Evolutionary conservation across 2,329 filamentous ascomycete genomes (phyloP).

Genomic region (Diaporthe citrichinensis): DNA sequence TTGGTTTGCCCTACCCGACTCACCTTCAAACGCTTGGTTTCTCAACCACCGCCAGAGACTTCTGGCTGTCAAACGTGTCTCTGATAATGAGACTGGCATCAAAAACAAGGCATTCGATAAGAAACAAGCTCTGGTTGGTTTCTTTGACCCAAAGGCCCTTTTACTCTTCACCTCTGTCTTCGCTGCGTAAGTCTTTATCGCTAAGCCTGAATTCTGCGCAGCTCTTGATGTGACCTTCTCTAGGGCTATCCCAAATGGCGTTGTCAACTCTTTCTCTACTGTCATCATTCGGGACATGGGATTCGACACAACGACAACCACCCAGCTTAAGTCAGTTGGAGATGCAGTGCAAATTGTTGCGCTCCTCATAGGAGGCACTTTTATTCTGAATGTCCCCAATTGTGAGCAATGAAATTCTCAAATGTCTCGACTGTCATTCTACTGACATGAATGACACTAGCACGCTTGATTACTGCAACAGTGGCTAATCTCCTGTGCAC

Average conservation of each 20-base stretch:
- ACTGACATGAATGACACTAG: neutral
- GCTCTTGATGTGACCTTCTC: no score
- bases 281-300: slow-evolving; percentile 44
- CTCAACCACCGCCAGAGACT: neutral
- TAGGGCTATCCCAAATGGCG: neutral
- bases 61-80: neutral
- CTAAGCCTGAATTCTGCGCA: no score
- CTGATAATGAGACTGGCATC: neutral
- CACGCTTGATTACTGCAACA: neutral
- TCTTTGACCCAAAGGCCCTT: neutral
- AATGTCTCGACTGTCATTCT: no score
- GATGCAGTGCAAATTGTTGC: slow-evolving; percentile 51
- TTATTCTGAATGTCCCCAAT: neutral
- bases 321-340: slow-evolving; percentile 53
- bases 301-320: slow-evolving; percentile 52
- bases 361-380: neutral
- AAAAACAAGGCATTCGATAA: neutral
- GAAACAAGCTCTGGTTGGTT: neutral
- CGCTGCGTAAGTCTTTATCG: neutral
- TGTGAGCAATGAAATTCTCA: neutral
- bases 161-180: neutral
- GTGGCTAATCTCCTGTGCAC: neutral
- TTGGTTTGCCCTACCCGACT: neutral
- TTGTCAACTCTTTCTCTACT: neutral
- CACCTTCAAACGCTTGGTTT: neutral